Percentiles rank a stretch among this genome's conserved stretches.
Evolutionary conservation across 257 asterid genomes (phyloP).

Genomic region (Solanum lignicaule): DNA sequence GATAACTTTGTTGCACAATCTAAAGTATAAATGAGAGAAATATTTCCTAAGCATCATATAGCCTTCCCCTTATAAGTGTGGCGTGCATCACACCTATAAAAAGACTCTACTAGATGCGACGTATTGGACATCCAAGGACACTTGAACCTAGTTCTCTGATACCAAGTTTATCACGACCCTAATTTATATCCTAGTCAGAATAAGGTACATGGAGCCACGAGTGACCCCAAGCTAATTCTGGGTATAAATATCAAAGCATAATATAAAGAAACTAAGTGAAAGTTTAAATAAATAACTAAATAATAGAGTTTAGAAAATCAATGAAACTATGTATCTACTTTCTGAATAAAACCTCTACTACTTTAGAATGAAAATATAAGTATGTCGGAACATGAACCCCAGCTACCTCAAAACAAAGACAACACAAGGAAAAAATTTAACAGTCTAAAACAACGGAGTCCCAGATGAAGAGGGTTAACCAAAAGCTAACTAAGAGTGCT

Average conservation of each 20-base stretch:
- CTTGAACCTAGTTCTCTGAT: too few relatives aligned
- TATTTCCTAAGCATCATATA: too few relatives aligned
- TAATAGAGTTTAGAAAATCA: not conserved
- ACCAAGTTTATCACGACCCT: not conserved
- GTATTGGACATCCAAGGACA: too few relatives aligned
- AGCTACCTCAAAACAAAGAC: too few relatives aligned
- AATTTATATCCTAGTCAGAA: too few relatives aligned
- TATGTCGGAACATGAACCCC: not conserved
- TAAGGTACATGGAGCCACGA: not conserved
- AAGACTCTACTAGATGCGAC: too few relatives aligned
- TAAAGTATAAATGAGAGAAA: too few relatives aligned
- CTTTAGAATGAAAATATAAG: not conserved
- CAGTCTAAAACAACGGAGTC: not conserved
- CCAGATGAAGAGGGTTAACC: not conserved
- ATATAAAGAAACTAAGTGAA: not conserved
- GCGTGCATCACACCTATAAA: too few relatives aligned
- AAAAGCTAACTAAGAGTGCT: not conserved
- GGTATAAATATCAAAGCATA: not conserved
- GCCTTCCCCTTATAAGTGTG: too few relatives aligned
- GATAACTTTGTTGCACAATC: too few relatives aligned
- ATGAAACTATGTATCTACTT: not conserved
- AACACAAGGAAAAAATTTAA: not conserved
- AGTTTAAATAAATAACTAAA: not conserved
- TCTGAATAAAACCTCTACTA: not conserved
- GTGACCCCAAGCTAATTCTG: not conserved